Conservation (phyloP, 768 basidiomycete genomes). For the Galerina marginata region DNA sequence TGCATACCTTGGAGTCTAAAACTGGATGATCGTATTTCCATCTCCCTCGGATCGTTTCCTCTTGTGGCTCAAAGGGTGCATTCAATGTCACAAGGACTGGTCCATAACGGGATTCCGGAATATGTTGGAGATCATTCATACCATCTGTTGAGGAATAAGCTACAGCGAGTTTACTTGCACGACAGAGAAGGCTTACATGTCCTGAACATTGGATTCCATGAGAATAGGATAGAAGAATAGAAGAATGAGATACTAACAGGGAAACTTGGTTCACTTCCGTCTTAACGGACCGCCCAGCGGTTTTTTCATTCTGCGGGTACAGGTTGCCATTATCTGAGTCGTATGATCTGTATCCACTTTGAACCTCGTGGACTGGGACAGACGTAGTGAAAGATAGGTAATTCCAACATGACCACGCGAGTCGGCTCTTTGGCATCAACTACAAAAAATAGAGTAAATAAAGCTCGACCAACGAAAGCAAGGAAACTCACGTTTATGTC, state of each 20-base stretch:
- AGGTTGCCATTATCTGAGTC: slow-evolving; percentile 10
- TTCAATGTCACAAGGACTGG: slow-evolving; percentile 77
- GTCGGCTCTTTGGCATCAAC: slow-evolving; percentile 68
- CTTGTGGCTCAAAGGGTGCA: slow-evolving; percentile 64
- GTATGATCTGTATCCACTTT: background rate
- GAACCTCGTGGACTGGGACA: background rate
- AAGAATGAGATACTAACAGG: slow-evolving; percentile 47
- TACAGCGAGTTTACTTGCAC: background rate
- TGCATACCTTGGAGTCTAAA: slow-evolving; percentile 53
- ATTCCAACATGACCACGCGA: slow-evolving; percentile 83
- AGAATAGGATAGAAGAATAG: background rate
- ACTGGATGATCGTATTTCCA: slow-evolving; percentile 76
- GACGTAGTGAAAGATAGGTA: slow-evolving; percentile 60
- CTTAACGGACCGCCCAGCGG: slow-evolving; percentile 17
- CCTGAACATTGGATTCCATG: slow-evolving; percentile 26
- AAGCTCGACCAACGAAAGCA: background rate
- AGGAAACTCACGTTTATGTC: slow-evolving; percentile 56
- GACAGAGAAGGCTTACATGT: slow-evolving; percentile 42
- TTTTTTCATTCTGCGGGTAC: slow-evolving; percentile 18
- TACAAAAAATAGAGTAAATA: slow-evolving; percentile 24
- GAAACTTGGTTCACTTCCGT: slow-evolving; percentile 63
- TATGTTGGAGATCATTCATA: slow-evolving; percentile 80
- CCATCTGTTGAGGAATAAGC: slow-evolving; percentile 46
- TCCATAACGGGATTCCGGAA: slow-evolving; percentile 58
- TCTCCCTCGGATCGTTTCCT: slow-evolving; percentile 49